phyloP scores from a whole-genome alignment of 129 eudicot genomes.

The Helianthus annuus region HanXRQr2.0-SUNRISE NC_035440.2:82806583-82807082 shows the following conservation, averaged over 20 bases:
- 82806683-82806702: conserved; percentile 55
- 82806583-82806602: conserved; percentile 40
- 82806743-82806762: conserved; percentile 77
- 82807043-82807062: background rate
- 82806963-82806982: background rate
- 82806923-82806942: background rate
- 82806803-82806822: conserved; percentile 68
- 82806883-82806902: background rate
- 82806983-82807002: background rate
- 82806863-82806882: background rate
- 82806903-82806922: background rate
- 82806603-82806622: conserved; percentile 68
- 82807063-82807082: background rate
- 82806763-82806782: conserved; percentile 78
- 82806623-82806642: conserved; percentile 77
- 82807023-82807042: background rate
- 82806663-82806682: conserved; percentile 32
- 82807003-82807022: background rate
- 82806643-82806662: conserved; percentile 47
- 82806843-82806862: conserved; percentile 47
- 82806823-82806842: conserved; percentile 66
- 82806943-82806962: background rate
- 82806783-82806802: conserved; percentile 63
- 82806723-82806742: conserved; percentile 81
- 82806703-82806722: conserved; percentile 90